These are phyloP conservation scores for Rhizophagus prolifer DNA, from an alignment of 192 early-diverging fungal genomes.

Conservation along the genomic window DNA sequence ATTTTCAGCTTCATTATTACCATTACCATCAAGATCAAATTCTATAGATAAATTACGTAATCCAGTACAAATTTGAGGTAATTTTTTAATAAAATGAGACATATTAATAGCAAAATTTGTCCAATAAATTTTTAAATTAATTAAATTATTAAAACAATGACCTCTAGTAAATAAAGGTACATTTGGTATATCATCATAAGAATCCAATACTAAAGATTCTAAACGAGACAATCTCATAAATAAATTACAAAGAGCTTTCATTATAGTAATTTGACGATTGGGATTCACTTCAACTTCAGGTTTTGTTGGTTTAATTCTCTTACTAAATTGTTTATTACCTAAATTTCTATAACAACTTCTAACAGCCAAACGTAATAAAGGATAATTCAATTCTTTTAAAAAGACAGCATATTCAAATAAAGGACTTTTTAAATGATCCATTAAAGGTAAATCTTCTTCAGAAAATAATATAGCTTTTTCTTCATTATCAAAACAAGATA, in stretches of 20 bases:
- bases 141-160: neutral
- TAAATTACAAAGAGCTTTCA: constrained; percentile 15
- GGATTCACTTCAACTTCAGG: neutral
- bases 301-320: constrained; percentile 5
- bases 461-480: constrained; percentile 2
- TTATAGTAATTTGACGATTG: neutral
- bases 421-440: neutral
- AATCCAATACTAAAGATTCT: neutral
- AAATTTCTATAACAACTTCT: constrained; percentile 7
- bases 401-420: constrained; percentile 6
- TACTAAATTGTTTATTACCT: constrained; percentile 8
- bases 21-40: neutral
- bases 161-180: neutral
- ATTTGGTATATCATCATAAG: constrained; percentile 12
- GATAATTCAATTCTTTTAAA: constrained; percentile 12
- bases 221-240: neutral
- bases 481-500: constrained; percentile 14
- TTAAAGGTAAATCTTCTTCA: neutral
- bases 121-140: neutral
- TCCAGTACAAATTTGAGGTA: neutral
- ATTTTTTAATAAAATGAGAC: neutral
- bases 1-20: constrained; percentile 1
- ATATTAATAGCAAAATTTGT: neutral
- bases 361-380: constrained; percentile 4
- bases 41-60: neutral